phyloP scores from a whole-genome alignment of 2,329 filamentous ascomycete species.

The Fusarium sp. region DNA sequence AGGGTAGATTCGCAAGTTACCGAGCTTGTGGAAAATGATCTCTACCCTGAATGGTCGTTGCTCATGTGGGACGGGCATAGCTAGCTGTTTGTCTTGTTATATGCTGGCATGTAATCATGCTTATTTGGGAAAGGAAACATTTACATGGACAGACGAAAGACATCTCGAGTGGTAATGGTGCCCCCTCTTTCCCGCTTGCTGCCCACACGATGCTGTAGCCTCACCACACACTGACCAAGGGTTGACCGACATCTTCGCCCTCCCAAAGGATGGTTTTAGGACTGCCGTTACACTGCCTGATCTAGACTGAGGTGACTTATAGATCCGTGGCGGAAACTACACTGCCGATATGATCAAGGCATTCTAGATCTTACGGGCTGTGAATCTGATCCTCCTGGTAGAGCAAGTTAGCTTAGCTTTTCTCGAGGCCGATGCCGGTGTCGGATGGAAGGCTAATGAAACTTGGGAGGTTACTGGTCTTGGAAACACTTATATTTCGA shows the following conservation, averaged over 20 bases:
- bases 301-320: conserved; percentile 23
- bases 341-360: conserved; percentile 24
- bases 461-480: neutral
- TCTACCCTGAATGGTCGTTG: conserved; percentile 46
- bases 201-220: neutral
- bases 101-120: conserved; percentile 17
- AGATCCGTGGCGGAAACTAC: conserved; percentile 27
- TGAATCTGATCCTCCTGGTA: neutral
- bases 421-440: neutral
- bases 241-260: conserved; percentile 35
- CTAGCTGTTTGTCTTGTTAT: conserved; percentile 21
- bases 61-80: conserved; percentile 20
- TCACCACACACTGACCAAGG: neutral
- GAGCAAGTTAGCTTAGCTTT: neutral
- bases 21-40: conserved; percentile 50
- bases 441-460: conserved; percentile 10
- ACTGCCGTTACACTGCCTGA: conserved; percentile 18
- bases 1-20: conserved; percentile 41
- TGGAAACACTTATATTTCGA: neutral
- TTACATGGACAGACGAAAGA: conserved; percentile 1
- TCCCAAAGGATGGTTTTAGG: conserved; percentile 22
- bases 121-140: conserved; percentile 23
- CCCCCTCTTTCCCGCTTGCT: conserved; percentile 13
- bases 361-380: neutral
- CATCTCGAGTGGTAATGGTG: conserved; percentile 15